Base-by-base conservation (phyloP, 768 basidiomycete genomes). In the Boletus sp. region DNA sequence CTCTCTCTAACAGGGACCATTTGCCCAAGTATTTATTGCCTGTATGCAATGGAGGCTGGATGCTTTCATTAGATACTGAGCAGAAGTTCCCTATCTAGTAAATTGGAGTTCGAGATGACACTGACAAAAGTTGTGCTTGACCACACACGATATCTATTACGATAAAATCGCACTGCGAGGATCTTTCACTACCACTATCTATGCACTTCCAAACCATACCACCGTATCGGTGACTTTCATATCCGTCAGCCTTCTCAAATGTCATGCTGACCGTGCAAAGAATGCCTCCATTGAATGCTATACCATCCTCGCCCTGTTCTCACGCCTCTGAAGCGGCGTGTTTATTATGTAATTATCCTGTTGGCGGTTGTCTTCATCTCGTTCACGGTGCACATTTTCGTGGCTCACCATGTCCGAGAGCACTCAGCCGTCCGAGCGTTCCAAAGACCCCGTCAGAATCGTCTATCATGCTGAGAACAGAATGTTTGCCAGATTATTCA, bases 401-500 rank as follows among this genome's bases (percentile, higher is more conserved):
- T 35, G 15, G 18, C 35, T 30, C 54, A 40, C 24, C 54, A 57
- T 64, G 66, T 30, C 62, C 18, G 64, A 59, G 40, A 47, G 1
- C 29, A 33, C 15, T 41, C 64, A 42, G 11, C 44, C 20, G 12
- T 52, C 44, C 15, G 46, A 45, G 29, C 33, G 6, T 36, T 14
- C 36, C 44, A 54, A 58, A 47, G 49, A 57, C 30, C 45, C 56
- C 1, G 57, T 58, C 36, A 60, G 63, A n/a, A 67, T 80, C 15
- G 79, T 78, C 3, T 80, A 76, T 58, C 71, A 73, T 42, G 61
- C 74, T 0, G 68, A 55, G 29, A 48, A 66, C 47, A 65, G 72
- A 42, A 72, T 68, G 6, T 80, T 80, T 58, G 73, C 76, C 30
- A 68, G 78, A 54, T 62, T 80, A 6, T 74, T 78, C 63, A 74